phyloP scores from a whole-genome alignment of 257 asterid genomes.

The Catharanthus roseus region DNA sequence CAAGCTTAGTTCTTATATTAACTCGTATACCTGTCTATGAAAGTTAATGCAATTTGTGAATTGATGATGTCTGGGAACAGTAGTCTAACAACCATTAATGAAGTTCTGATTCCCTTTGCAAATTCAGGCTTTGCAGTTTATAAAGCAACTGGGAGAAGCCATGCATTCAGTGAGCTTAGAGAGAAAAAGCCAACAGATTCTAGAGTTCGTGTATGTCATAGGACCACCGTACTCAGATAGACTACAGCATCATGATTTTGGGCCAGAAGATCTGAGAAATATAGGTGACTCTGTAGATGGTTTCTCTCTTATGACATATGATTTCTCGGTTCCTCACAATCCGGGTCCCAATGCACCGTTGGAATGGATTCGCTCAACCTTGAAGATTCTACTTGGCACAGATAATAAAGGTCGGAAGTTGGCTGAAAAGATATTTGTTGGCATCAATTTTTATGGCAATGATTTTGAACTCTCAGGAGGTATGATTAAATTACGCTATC shows the following conservation, averaged over 20 bases:
- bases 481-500: slow-evolving; percentile 21
- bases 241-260: slow-evolving; percentile 69
- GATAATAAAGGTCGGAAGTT: slow-evolving; percentile 24
- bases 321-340: slow-evolving; percentile 87
- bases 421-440: slow-evolving; percentile 61
- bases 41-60: not conserved
- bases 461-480: slow-evolving; percentile 81
- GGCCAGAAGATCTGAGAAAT: slow-evolving; percentile 65
- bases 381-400: slow-evolving; percentile 55
- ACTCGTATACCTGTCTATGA: not conserved
- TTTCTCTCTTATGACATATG: slow-evolving; percentile 94
- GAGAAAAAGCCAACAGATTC: slow-evolving; percentile 28
- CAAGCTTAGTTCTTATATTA: not conserved
- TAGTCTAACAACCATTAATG: not conserved
- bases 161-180: slow-evolving; percentile 53
- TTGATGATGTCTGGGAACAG: not conserved
- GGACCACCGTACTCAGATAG: slow-evolving; percentile 76
- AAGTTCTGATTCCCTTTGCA: slow-evolving; percentile 14
- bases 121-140: slow-evolving; percentile 65
- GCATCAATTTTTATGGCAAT: slow-evolving; percentile 86
- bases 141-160: slow-evolving; percentile 81
- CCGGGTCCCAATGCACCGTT: slow-evolving; percentile 99
- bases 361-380: slow-evolving; percentile 66
- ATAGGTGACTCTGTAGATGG: slow-evolving; percentile 68
- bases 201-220: slow-evolving; percentile 76